Base-by-base conservation (phyloP, 495 filamentous ascomycete species). In the Penicillium egyptiacum region DNA sequence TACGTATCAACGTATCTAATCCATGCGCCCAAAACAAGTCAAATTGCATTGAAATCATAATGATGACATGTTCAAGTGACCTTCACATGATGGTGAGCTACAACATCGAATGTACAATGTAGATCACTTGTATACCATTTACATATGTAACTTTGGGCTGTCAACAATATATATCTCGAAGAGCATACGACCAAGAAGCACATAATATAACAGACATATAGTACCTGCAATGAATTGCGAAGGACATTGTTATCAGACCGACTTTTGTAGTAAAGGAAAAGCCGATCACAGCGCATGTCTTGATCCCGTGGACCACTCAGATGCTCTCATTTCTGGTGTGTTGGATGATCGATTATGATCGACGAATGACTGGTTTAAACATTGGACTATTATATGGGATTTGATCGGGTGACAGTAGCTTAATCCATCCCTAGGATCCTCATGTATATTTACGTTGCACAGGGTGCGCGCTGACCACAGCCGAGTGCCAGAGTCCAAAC, bases 361-460 rank as follows among this genome's bases (percentile, higher is more conserved):
- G 22, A 26, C 35, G n/a, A 22, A 23, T 51, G 49, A 51, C 49
- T 51, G 4, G 17, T 47, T 17, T 28, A 39, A 40, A 40, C 22
- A 19, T 39, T 14, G 8, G 6, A 17, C 22, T 19, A 26, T 7
- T 16, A n/a, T 20, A 50, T 37, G 47, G 11, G 26, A 43, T 19
- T 20, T 26, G 26, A 31, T 22, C 40, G 9, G 17, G 42, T 43
- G 50, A 20, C 17, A 20, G 37, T 22, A 43, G 50, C 11, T 33
- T 43, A 23, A 31, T 43, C 50, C 11, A 31, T 35, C 50, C 39
- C 31, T 17, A 11, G 19, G 39, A 39, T 42, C 25, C 50, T 43
- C 12, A 11, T 11, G 8, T 33, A 16, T 16, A 37, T 22, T 16
- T 19, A 33, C 11, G 28, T 50, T 50, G 30, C 16, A 50, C 28